phyloP scores from a whole-genome alignment of 345 rosid genomes.

The Lagerstroemia speciosa region DNA sequence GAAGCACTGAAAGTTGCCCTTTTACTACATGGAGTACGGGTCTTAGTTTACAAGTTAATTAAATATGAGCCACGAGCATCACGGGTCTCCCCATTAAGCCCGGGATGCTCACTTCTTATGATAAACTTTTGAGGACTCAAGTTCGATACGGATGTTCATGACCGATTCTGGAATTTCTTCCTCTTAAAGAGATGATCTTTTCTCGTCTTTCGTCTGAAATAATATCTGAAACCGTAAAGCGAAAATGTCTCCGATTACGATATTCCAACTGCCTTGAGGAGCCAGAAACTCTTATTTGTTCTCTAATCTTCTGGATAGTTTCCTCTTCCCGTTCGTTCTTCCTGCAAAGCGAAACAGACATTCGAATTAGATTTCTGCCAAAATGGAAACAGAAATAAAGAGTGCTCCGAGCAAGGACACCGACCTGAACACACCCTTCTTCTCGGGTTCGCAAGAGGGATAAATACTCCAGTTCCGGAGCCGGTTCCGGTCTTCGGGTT shows the following conservation, averaged over 20 bases:
- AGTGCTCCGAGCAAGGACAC: neutral
- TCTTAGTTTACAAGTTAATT: too few relatives aligned
- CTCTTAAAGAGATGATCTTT: neutral
- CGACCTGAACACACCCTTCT: conserved; percentile 17
- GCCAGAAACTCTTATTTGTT: neutral
- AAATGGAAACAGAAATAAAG: neutral
- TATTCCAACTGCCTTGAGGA: neutral
- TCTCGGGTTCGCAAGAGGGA: conserved; percentile 24
- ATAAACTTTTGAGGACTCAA: too few relatives aligned
- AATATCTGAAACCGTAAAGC: neutral
- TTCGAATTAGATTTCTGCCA: neutral
- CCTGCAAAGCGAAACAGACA: neutral
- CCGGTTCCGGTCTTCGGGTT: conserved; percentile 11
- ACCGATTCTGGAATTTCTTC: too few relatives aligned
- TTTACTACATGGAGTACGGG: too few relatives aligned
- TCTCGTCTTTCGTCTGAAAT: neutral
- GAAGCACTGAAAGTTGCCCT: too few relatives aligned
- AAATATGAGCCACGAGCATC: too few relatives aligned
- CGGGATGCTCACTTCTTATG: too few relatives aligned
- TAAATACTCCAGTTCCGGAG: conserved; percentile 52
- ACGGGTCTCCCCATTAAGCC: too few relatives aligned
- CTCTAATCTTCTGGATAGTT: neutral
- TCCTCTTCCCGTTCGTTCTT: neutral
- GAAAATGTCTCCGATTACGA: neutral
- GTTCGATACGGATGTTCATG: too few relatives aligned